Conservation (phyloP, 495 filamentous ascomycete species). For the Darksidea phi region DNA sequence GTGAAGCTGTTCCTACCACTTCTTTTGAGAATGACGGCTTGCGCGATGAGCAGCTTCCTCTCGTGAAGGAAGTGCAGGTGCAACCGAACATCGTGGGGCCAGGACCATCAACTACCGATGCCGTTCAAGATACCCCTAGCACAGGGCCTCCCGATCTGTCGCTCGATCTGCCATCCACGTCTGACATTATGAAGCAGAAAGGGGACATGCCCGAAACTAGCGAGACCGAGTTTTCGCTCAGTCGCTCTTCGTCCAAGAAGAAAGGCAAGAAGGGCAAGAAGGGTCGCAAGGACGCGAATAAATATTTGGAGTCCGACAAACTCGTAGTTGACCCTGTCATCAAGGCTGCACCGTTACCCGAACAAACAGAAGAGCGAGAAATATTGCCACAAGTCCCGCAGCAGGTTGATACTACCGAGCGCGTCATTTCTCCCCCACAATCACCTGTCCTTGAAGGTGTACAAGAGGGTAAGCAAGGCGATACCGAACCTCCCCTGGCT, state of each 20-base stretch:
- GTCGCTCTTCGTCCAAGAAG: conserved; percentile 18
- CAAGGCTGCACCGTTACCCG: background rate
- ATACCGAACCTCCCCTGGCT: background rate
- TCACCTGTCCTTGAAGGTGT: background rate
- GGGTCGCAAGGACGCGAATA: background rate
- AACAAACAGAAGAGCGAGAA: too few species aligned
- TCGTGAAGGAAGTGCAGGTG: background rate
- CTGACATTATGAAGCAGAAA: background rate
- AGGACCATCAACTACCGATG: background rate
- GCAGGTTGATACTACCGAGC: background rate
- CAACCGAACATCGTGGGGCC: background rate
- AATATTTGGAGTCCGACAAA: background rate
- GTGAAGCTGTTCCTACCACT: background rate
- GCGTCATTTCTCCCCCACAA: background rate
- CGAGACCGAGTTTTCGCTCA: background rate
- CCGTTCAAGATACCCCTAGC: background rate
- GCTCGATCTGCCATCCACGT: too few species aligned
- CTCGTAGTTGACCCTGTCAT: background rate
- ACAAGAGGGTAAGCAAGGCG: background rate
- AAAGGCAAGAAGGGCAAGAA: conserved; percentile 27
- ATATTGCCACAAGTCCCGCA: background rate
- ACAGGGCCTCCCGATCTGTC: too few species aligned
- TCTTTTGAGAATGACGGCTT: background rate
- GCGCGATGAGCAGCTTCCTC: background rate
- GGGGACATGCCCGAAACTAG: too few species aligned